Conservation (phyloP, 1,284 basidiomycete genomes). For the Ceratobasidium sp. region DNA sequence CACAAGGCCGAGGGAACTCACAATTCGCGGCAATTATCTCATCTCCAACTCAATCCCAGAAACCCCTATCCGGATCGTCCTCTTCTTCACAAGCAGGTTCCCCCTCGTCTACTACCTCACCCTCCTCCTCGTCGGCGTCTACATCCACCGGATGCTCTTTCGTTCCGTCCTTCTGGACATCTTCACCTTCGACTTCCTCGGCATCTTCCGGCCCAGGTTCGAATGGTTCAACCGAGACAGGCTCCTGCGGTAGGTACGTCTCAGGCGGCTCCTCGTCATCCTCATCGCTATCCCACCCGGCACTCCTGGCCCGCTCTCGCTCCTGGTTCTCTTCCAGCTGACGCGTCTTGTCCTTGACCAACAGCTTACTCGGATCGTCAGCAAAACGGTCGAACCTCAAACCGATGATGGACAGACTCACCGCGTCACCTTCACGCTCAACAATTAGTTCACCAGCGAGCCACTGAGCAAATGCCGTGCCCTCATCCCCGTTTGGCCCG, state of each 20-base stretch:
- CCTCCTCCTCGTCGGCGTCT: background rate
- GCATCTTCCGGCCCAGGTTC: background rate
- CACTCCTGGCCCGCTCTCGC: conserved; percentile 30
- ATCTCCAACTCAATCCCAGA: background rate
- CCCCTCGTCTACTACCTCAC: conserved; percentile 2
- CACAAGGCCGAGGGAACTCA: background rate
- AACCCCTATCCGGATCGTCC: conserved; percentile 1
- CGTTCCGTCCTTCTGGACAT: background rate
- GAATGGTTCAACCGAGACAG: conserved; percentile 26
- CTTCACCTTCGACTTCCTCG: background rate
- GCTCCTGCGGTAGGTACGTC: conserved; percentile 5
- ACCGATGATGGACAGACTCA: background rate
- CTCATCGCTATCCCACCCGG: conserved; percentile 43
- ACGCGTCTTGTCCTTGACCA: conserved; percentile 27
- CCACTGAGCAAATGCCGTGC: conserved; percentile 35
- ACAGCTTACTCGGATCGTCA: background rate
- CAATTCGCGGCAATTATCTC: background rate
- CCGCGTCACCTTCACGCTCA: conserved; percentile 26
- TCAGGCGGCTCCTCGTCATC: conserved; percentile 21
- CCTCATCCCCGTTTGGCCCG: conserved; percentile 41
- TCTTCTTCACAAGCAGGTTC: conserved; percentile 4
- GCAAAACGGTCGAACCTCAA: no score
- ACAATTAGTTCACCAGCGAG: conserved; percentile 37
- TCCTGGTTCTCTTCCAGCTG: conserved; percentile 13
- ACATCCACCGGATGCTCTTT: conserved; percentile 12